phyloP scores from a whole-genome alignment of 2,329 filamentous ascomycete species.

The Aspergillus oerlinghausenensis region DNA sequence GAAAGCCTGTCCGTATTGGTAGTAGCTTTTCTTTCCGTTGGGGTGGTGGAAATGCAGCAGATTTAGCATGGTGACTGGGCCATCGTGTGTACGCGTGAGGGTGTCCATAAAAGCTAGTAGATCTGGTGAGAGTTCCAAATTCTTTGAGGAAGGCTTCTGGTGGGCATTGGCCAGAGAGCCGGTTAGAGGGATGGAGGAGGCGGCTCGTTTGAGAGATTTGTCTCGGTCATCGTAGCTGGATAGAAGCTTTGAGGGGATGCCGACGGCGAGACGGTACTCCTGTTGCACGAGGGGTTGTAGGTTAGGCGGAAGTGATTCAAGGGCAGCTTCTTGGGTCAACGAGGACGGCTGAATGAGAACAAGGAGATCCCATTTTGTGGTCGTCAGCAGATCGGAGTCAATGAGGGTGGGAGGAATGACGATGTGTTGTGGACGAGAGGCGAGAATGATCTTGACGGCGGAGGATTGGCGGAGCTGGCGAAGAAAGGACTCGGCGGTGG shows the following conservation, averaged over 20 bases:
- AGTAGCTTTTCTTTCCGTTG: slow-evolving; percentile 51
- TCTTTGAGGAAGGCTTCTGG: slow-evolving; percentile 39
- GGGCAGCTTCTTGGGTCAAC: slow-evolving; percentile 4
- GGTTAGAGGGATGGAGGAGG: slow-evolving; percentile 18
- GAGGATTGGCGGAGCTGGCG: slow-evolving; percentile 20
- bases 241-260: slow-evolving; percentile 35
- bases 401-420: slow-evolving; percentile 33
- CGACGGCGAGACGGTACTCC: slow-evolving; percentile 31
- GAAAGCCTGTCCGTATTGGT: slow-evolving; percentile 50
- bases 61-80: slow-evolving; percentile 60
- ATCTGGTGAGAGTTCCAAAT: slow-evolving; percentile 49
- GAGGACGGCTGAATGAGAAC: slow-evolving; percentile 23
- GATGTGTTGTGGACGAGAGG: slow-evolving; percentile 33
- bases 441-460: slow-evolving; percentile 26
- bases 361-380: slow-evolving; percentile 32
- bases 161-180: slow-evolving; percentile 22
- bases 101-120: slow-evolving; percentile 48
- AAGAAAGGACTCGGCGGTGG: slow-evolving; percentile 23
- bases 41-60: slow-evolving; percentile 52
- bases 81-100: slow-evolving; percentile 28
- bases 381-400: slow-evolving; percentile 25
- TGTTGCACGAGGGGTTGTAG: slow-evolving; percentile 15
- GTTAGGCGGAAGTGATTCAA: slow-evolving; percentile 13
- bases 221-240: slow-evolving; percentile 23
- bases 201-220: slow-evolving; percentile 14